phyloP scores from a whole-genome alignment of 768 basidiomycete species.

The Tricholoma bakamatsutake region DNA sequence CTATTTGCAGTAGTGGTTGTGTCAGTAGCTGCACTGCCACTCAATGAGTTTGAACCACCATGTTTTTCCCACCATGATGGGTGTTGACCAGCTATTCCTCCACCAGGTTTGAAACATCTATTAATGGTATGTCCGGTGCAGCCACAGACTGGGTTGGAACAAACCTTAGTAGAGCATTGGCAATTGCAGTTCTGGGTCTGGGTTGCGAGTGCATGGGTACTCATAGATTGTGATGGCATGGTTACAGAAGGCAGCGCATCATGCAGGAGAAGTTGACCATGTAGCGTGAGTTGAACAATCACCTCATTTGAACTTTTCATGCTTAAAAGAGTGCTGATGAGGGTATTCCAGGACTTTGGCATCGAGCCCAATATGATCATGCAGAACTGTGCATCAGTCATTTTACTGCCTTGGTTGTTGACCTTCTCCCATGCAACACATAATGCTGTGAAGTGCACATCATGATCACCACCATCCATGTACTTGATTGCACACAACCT shows the following conservation, averaged over 20 bases:
- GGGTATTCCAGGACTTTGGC: not conserved
- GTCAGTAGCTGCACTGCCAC: not conserved
- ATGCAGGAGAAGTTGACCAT: not conserved
- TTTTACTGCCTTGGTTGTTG: not conserved
- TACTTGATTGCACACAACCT: not conserved
- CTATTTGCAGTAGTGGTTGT: not conserved
- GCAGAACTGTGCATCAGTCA: not conserved
- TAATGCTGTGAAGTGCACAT: not conserved
- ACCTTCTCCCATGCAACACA: not conserved
- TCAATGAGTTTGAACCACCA: not conserved
- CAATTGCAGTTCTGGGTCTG: not conserved
- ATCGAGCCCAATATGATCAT: no score
- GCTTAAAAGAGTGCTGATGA: not conserved
- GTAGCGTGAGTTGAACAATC: not conserved
- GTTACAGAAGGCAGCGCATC: not conserved
- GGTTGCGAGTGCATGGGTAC: not conserved
- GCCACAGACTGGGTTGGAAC: conserved; percentile 6
- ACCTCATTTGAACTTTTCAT: not conserved
- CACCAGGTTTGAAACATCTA: conserved; percentile 12
- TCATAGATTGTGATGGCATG: not conserved
- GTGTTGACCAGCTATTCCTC: conserved; percentile 14
- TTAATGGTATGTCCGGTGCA: conserved; percentile 10
- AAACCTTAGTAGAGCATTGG: not conserved
- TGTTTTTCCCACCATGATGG: conserved; percentile 9
- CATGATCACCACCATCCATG: not conserved